Evolutionary conservation across 371 early-diverging fungal species (phyloP).

Genomic region (Massospora cicadina): DNA sequence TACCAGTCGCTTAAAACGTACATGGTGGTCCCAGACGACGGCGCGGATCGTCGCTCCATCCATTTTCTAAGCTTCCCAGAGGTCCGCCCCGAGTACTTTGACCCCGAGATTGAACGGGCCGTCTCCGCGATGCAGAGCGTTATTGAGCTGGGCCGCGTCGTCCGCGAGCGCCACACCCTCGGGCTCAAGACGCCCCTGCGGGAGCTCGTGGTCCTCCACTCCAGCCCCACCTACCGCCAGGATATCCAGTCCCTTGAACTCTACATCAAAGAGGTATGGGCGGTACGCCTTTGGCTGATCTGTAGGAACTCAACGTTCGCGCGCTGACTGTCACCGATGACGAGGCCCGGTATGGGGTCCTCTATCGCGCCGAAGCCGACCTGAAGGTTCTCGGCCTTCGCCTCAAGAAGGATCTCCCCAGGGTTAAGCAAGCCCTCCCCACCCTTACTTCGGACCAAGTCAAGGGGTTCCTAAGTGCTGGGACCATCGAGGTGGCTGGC

Average conservation of each 20-base stretch:
- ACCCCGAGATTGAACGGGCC: slow-evolving; percentile 83
- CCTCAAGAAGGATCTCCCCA: slow-evolving; percentile 73
- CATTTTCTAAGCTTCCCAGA: slow-evolving; percentile 91
- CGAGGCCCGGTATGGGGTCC: slow-evolving; percentile 81
- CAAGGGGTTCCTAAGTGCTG: slow-evolving; percentile 53
- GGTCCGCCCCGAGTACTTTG: slow-evolving; percentile 85
- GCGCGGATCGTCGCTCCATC: slow-evolving; percentile 65
- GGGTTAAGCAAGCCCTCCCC: slow-evolving; percentile 78
- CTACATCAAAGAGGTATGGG: slow-evolving; percentile 64
- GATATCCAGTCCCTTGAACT: slow-evolving; percentile 64
- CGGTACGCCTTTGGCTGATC: neutral
- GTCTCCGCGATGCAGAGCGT: slow-evolving; percentile 93
- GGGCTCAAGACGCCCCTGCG: slow-evolving; percentile 95
- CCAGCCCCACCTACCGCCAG: slow-evolving; percentile 67
- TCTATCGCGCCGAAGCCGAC: slow-evolving; percentile 81
- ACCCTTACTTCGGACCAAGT: slow-evolving; percentile 55
- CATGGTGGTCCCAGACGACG: slow-evolving; percentile 29
- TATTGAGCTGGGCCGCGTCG: slow-evolving; percentile 87
- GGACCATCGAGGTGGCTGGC: slow-evolving; percentile 59
- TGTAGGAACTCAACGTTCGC: slow-evolving; percentile 79
- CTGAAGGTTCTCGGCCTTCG: slow-evolving; percentile 73
- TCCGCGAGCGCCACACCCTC: slow-evolving; percentile 88
- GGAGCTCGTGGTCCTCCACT: slow-evolving; percentile 84
- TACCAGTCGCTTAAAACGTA: slow-evolving; percentile 82
- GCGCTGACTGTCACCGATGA: slow-evolving; percentile 70